phyloP scores from a whole-genome alignment of 306 rosid genomes.

The Pyrus communis region DNA sequence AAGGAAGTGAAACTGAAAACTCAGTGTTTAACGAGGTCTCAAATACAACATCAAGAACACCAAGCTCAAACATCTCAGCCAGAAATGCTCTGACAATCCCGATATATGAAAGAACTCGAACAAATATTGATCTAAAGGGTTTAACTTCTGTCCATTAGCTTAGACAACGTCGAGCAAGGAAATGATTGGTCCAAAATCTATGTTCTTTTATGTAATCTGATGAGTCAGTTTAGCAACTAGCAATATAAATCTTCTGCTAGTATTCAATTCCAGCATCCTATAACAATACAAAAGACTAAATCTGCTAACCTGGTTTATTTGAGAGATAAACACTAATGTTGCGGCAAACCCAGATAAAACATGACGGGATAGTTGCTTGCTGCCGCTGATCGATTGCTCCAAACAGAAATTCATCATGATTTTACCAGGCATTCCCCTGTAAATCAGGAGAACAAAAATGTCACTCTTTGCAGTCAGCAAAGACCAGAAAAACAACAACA shows the following conservation, averaged over 20 bases:
- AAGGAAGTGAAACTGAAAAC: background rate
- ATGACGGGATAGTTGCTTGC: constrained; percentile 48
- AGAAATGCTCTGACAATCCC: background rate
- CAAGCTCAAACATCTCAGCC: background rate
- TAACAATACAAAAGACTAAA: background rate
- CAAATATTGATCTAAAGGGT: background rate
- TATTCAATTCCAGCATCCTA: background rate
- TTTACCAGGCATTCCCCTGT: constrained; percentile 53
- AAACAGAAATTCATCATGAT: constrained; percentile 36
- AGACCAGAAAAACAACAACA: background rate
- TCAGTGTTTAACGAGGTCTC: background rate
- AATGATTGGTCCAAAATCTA: background rate
- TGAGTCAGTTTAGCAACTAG: background rate
- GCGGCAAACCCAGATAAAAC: constrained; percentile 65
- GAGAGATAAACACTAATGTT: constrained; percentile 60
- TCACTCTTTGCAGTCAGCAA: constrained; percentile 3
- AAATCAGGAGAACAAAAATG: constrained; percentile 11
- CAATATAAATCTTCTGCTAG: background rate
- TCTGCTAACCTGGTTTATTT: constrained; percentile 54
- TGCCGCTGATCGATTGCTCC: constrained; percentile 29
- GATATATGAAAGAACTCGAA: background rate
- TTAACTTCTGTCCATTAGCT: constrained; percentile 1
- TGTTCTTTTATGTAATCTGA: background rate
- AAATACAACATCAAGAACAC: background rate
- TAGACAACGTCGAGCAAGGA: background rate